These are phyloP conservation scores for Teunomyces stri DNA, from an alignment of 805 yeast genomes.

Conservation along the genomic window DNA sequence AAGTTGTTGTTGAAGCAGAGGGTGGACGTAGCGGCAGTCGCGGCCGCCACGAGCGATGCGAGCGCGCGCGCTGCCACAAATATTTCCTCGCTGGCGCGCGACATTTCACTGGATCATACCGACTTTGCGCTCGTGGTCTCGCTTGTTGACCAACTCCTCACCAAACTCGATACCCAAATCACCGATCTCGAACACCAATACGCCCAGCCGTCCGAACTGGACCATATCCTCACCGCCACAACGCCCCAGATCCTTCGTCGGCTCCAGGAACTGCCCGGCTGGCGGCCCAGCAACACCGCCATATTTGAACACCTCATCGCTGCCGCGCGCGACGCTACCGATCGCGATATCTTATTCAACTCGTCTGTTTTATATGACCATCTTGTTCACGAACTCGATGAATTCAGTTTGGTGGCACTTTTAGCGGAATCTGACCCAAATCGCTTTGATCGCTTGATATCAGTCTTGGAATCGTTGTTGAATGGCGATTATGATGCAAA, in stretches of 20 bases:
- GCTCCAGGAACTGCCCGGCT: slow-evolving; percentile 52
- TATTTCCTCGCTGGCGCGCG: too few species aligned
- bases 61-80: background rate
- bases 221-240: slow-evolving; percentile 47
- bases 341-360: slow-evolving; percentile 52
- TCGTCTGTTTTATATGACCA: slow-evolving; percentile 58
- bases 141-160: slow-evolving; percentile 30
- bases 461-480: too few species aligned
- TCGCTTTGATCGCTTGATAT: too few species aligned
- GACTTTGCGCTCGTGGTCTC: background rate
- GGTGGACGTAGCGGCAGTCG: slow-evolving; percentile 31
- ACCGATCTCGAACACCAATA: slow-evolving; percentile 50
- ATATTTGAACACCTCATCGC: slow-evolving; percentile 41
- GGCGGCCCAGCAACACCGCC: slow-evolving; percentile 48
- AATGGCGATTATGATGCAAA: too few species aligned
- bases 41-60: background rate
- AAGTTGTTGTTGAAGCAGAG: slow-evolving; percentile 44
- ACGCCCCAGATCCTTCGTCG: slow-evolving; percentile 44
- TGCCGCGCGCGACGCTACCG: slow-evolving; percentile 47
- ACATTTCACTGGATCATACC: too few species aligned
- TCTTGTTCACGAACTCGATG: slow-evolving; percentile 26
- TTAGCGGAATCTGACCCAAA: background rate
- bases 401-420: slow-evolving; percentile 10
- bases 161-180: slow-evolving; percentile 45
- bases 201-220: slow-evolving; percentile 49